phyloP scores from a whole-genome alignment of 768 basidiomycete genomes.

The Cystoderma amianthinum region DNA sequence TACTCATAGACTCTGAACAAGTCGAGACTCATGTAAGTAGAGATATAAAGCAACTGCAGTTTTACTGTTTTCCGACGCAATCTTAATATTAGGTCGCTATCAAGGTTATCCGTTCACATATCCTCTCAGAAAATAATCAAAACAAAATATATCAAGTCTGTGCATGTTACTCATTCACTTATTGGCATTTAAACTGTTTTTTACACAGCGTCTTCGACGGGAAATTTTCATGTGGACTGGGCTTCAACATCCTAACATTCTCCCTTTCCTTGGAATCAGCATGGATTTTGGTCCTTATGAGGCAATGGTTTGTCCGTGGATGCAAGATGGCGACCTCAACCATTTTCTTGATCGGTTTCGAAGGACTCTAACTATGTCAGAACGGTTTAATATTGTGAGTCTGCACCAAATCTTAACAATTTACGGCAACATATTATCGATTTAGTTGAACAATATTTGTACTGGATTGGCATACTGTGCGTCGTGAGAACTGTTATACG shows the following conservation, averaged over 20 bases:
- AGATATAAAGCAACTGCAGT: too few species aligned
- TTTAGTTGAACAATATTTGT: not conserved
- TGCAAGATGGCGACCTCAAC: not conserved
- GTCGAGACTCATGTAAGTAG: too few species aligned
- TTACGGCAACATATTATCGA: not conserved
- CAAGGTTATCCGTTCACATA: not conserved
- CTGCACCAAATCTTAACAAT: not conserved
- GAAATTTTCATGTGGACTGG: slow-evolving; percentile 2
- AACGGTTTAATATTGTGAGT: not conserved
- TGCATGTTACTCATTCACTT: not conserved
- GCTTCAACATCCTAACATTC: slow-evolving; percentile 5
- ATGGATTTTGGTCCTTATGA: slow-evolving; percentile 1
- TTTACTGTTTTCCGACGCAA: too few species aligned
- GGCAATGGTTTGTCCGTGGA: not conserved
- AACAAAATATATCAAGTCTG: not conserved
- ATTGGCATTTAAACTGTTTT: not conserved
- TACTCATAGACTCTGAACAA: too few species aligned
- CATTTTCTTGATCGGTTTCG: not conserved
- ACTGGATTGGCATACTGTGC: not conserved
- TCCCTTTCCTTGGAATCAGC: slow-evolving; percentile 3
- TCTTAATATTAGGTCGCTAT: slow-evolving; percentile 1
- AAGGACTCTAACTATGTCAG: not conserved
- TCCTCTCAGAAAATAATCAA: not conserved
- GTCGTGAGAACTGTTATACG: too few species aligned
- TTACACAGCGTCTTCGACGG: slow-evolving; percentile 3